Evolutionary conservation across 176 grass and related monocot species (phyloP), one percentile per base, ranked within the genome.

Genomic region (Triticum urartu): DNA sequence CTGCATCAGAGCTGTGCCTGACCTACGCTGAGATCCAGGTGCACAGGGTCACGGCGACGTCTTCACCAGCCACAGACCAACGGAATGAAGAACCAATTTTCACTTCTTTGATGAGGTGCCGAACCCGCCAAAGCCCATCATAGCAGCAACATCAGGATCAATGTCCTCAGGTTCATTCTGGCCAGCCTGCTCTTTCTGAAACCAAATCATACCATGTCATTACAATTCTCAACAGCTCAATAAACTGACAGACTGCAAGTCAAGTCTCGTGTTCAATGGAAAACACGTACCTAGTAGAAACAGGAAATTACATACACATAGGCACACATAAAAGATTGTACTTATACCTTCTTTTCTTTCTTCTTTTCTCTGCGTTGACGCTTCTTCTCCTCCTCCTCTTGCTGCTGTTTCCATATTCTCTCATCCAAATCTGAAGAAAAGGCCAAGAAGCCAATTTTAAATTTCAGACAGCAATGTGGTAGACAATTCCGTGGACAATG

Each of bases 111-210:
- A 54, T 18, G 50, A 93, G 59, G 93, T 87, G 33, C 89, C 60
- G 36, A 98, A 98, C 40, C 91, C 93, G 20, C 91, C 91, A 4
- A 98, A 98, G 67, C 93, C 95, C 95, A 98, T 98, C 95, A 98
- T 87, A 33, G 91, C 93, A 52, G 89, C 91, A 18, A 98, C 64
- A 69, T 95, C 95, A 69, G 95, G 95, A 82, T 98, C 95, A 3
- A 92, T 39, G 47, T 95, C 91, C 77, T 95, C 91, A 15, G 88
- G 73, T 39, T 98, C 95, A 63, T 98, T 88, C 71, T 87, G 83
- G 9, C 83, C 82, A 64, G 92, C 87, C 84, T 82, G 91, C 82
- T 98, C 95, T 85, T 90, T 95, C 91, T 98, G 88, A 80, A 85
- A 86, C 2, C 21, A 39, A 77, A 80, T 28, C 14, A 71, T 10